Evolutionary conservation across 2,329 filamentous ascomycete genomes (phyloP).

Genomic region (Cladosporium phlei): DNA sequence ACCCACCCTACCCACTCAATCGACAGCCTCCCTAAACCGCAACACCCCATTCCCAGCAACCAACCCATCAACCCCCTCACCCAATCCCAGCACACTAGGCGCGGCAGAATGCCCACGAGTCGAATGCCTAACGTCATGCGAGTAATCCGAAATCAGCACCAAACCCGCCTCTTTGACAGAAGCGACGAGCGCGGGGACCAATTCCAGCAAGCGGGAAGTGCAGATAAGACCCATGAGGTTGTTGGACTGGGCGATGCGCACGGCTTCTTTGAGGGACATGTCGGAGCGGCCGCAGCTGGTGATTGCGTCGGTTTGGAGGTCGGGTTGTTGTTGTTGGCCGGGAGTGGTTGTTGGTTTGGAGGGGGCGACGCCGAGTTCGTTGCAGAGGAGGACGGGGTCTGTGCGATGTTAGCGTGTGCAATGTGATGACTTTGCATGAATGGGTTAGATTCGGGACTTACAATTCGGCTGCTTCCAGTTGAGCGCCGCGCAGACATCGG

Average conservation of each 20-base stretch:
- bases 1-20: constrained; percentile 24
- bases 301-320: constrained; percentile 32
- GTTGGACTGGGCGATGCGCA: constrained; percentile 87
- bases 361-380: constrained; percentile 59
- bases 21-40: constrained; percentile 85
- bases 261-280: constrained; percentile 89
- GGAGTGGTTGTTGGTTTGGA: constrained; percentile 11
- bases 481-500: constrained; percentile 82
- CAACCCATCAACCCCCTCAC: constrained; percentile 81
- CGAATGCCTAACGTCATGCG: constrained; percentile 34
- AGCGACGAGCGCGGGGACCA: constrained; percentile 86
- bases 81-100: constrained; percentile 54
- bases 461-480: constrained; percentile 99
- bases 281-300: constrained; percentile 65
- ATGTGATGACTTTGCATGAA: background rate
- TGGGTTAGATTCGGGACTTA: constrained; percentile 46
- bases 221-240: constrained; percentile 98
- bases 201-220: constrained; percentile 78
- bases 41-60: constrained; percentile 81
- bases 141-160: constrained; percentile 83
- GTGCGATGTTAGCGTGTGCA: background rate
- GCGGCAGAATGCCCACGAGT: too few species aligned
- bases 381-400: constrained; percentile 91
- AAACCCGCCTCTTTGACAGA: constrained; percentile 92
- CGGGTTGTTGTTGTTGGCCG: constrained; percentile 3